Base-by-base conservation (phyloP, 176 grass and related monocot species). In the Rhynchospora pubera region DNA sequence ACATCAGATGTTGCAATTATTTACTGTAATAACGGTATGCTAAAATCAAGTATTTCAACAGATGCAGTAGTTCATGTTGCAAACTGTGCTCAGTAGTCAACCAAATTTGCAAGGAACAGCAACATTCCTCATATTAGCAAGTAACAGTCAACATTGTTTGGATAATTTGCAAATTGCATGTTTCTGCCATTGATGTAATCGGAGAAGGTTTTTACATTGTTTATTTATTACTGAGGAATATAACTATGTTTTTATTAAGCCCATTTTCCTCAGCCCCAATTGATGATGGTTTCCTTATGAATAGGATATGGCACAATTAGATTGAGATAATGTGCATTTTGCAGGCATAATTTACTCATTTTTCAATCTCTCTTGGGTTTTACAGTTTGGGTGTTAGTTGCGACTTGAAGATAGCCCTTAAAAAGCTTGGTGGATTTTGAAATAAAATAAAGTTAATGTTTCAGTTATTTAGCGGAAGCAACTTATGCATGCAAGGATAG, bases 401-500 rank as follows among this genome's bases (percentile, higher is more conserved):
- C n/a, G 21, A 50, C 18, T 73, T 73, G 15, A 42, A 47, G 42
- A 47, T 71, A 22, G 18, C 42, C 42, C 8, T 19, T 32, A 0
- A 71, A 71, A 22, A 46, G 67, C 10, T 22, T 11, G 67, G 43
- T 47, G 67, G 45, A 18, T 47, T 47, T 7, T 18, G n/a, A 71
- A 5, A 71, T 71, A 71, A 47, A 22, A 10, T 8, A 47, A 22
- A 39, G 34, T 39, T 39, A 84, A 43, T 79, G 11, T 89, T 88
- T 48, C 88, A 97, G 92, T 86, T 94, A 94, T 88, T 83, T 97
- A 72, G 92, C 94, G 82, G 94, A 97, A 88, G 79, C 90, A 45
- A 92, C 94, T 79, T 87, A 87, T 85, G 92, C 94, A 32, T 91
- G 94, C 81, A 92, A 92, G 78, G 88, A 94, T 52, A 97, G 94